A percentile compares a stretch with the other conserved stretches of the same genome.
Conservation (phyloP, 73 alveolate species). For the Paramecium pentaurelia region DNA sequence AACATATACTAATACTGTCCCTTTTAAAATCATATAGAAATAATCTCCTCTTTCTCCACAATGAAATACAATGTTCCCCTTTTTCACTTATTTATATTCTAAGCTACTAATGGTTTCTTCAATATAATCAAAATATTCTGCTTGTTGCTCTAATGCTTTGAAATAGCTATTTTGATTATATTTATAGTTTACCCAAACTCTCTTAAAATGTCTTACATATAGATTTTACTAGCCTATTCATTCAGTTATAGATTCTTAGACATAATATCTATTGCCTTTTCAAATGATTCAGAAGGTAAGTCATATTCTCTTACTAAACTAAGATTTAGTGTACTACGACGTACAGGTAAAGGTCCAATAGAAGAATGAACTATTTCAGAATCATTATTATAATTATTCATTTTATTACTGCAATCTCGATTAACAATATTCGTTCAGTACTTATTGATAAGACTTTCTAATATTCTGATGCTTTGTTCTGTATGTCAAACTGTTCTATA, state of each 20-base stretch:
- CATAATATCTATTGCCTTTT: neutral
- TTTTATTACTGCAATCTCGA: constrained; percentile 9
- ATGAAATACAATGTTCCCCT: constrained; percentile 13
- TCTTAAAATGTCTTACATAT: neutral
- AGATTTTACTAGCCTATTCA: neutral
- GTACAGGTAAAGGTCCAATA: neutral
- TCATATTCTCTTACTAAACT: neutral
- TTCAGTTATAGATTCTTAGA: neutral
- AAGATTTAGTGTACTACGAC: neutral
- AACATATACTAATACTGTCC: neutral
- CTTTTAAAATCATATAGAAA: neutral
- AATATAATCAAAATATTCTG: neutral
- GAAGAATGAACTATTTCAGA: neutral
- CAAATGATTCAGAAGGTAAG: neutral
- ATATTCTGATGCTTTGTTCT: neutral
- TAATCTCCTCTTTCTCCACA: constrained; percentile 27
- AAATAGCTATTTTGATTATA: neutral
- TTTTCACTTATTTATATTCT: neutral
- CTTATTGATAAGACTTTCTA: neutral
- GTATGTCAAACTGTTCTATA: neutral
- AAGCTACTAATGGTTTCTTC: neutral
- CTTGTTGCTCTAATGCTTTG: neutral
- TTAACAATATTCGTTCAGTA: constrained; percentile 7
- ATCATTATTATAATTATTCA: constrained; percentile 26
- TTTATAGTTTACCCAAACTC: neutral